Percentiles rank a stretch among this genome's conserved stretches.
phyloP scores from a whole-genome alignment of 1,139 yeast species.

The Pichia sp. region DNA sequence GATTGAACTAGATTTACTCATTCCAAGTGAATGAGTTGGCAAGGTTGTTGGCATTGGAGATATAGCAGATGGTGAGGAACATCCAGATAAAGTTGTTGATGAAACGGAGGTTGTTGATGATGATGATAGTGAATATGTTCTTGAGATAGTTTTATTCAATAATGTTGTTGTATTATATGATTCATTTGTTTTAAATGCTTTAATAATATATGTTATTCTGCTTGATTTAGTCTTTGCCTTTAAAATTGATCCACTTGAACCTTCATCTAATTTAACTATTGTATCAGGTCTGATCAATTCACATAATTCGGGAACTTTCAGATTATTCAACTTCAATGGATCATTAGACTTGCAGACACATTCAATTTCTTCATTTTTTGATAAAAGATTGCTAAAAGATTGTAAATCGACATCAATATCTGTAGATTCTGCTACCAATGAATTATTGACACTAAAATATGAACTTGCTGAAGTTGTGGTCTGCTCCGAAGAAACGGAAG shows the following conservation, averaged over 20 bases:
- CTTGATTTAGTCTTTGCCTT: constrained; percentile 15
- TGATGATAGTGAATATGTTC: not conserved
- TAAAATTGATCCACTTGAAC: constrained; percentile 25
- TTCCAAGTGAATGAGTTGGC: not conserved
- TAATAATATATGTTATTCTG: constrained; percentile 13
- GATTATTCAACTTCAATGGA: not conserved
- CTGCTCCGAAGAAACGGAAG: not conserved
- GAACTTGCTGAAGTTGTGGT: not conserved
- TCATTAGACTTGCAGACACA: constrained; percentile 2
- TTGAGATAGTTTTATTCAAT: not conserved
- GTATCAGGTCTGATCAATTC: constrained; percentile 5
- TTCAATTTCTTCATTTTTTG: not conserved
- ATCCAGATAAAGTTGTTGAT: not conserved
- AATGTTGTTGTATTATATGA: not conserved
- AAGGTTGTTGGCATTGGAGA: not conserved
- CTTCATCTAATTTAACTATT: constrained; percentile 19
- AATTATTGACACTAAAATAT: not conserved
- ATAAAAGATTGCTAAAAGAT: not conserved
- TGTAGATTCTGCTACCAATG: not conserved
- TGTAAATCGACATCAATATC: not conserved
- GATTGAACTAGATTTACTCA: not conserved
- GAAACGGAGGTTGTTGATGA: not conserved
- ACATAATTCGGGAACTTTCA: constrained; percentile 3
- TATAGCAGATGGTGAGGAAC: not conserved
- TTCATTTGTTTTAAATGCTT: constrained; percentile 5